A percentile compares a stretch with the other conserved stretches of the same genome.
These are phyloP conservation scores for Drosera spatulata DNA, from an alignment of 179 eudicot species.

Conservation along the genomic window DNA sequence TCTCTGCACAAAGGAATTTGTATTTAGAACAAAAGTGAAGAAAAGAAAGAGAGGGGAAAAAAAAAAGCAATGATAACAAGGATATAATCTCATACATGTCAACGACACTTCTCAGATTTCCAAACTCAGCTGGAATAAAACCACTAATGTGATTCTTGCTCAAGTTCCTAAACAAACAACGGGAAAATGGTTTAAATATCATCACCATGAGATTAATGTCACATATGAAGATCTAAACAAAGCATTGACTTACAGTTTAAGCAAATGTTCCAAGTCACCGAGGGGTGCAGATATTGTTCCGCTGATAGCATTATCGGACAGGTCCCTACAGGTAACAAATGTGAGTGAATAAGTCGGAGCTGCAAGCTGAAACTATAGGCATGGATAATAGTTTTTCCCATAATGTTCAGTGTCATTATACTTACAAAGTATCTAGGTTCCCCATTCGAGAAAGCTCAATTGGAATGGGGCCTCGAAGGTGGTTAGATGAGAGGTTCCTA, in stretches of 20 bases:
- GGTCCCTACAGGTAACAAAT: conserved; percentile 39
- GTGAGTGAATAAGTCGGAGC: neutral
- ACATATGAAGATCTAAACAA: neutral
- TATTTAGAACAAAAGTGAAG: neutral
- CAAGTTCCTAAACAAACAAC: conserved; percentile 41
- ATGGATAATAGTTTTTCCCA: neutral
- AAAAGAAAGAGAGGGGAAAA: no score
- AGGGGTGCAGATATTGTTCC: conserved; percentile 82
- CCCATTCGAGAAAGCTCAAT: conserved; percentile 87
- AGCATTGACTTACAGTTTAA: conserved; percentile 51
- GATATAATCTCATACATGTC: conserved; percentile 49
- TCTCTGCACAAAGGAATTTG: conserved; percentile 38
- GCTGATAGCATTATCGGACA: conserved; percentile 61
- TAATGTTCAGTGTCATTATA: neutral
- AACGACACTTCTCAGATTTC: conserved; percentile 81
- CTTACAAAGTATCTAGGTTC: conserved; percentile 90
- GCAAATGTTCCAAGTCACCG: conserved; percentile 96
- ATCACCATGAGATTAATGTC: no score
- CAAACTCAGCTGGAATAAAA: conserved; percentile 73
- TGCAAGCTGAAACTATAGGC: neutral
- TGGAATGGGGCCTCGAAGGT: conserved; percentile 73
- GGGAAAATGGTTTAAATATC: conserved; percentile 5
- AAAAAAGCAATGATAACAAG: neutral
- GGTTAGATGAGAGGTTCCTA: conserved; percentile 88
- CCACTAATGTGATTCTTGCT: conserved; percentile 64